Base-by-base conservation (phyloP, 2,329 filamentous ascomycete species). In the Ophiostoma sp. region DNA sequence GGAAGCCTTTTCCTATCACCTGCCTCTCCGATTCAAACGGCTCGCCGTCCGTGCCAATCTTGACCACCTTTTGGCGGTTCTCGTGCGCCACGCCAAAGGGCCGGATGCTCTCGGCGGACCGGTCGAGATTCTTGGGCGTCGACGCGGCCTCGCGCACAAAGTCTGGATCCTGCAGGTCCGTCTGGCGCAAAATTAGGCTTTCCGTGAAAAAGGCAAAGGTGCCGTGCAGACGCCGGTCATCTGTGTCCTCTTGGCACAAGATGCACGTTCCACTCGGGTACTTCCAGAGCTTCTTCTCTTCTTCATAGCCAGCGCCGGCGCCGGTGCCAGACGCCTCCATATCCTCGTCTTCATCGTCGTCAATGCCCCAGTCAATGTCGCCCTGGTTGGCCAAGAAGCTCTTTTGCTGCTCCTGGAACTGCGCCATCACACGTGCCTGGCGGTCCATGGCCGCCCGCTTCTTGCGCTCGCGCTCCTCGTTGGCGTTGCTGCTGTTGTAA, bases 321-420 rank as follows among this genome's bases (percentile, higher is more conserved):
- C 69, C 22, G 69, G 36, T 55, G 8, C n/a, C 28, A n/a, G 45
- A 36, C 45, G 22, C 22, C 1, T 36, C 57, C 48, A 28, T 39
- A 4, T 57, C 85, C 83, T 93, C 90, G 71, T 92, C 91, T 36
- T 52, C 59, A 7, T 93, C 88, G n/a, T 93, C 93, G 69, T 94
- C 88, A 74, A 96, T 92, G 17, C 93, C 94, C 92, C 94, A 97
- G 81, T 97, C 93, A 74, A 97, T 88, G 57, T 91, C 87, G n/a
- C 89, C 92, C 81, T 98, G 95, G 76, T 92, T 96, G 73, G 93
- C 92, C 83, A 99, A 85, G 82, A 99, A 99, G 78, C 90, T 96
- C 82, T 97, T 95, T 80, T 98, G 97, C 79, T 99, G 95, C 80
- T 97, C 92, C 80, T 98, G 96, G 82, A 99, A 98, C 79, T 98